These are phyloP conservation scores for Xylaria nigripes DNA, from an alignment of 495 filamentous ascomycete genomes.

Conservation along the genomic window DNA sequence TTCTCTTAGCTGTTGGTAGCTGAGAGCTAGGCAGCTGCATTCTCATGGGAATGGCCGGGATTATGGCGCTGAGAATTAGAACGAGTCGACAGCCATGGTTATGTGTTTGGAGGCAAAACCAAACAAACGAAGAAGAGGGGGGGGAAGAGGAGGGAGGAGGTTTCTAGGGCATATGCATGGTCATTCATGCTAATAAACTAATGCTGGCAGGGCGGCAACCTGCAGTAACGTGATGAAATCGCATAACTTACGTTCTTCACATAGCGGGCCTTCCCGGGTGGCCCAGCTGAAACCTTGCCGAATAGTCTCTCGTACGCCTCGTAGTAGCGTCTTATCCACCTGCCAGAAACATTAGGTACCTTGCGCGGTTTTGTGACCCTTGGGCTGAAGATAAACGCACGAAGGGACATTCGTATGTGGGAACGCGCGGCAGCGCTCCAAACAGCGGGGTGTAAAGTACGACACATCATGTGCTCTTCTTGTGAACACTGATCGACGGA, in stretches of 20 bases:
- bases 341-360: conserved; percentile 36
- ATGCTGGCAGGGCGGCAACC: not conserved
- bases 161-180: not conserved
- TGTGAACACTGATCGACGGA: conserved; percentile 15
- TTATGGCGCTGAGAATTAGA: not conserved
- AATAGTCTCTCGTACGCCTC: conserved; percentile 80
- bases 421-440: conserved; percentile 19
- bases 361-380: conserved; percentile 17
- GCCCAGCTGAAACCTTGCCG: conserved; percentile 95
- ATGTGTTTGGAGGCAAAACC: not conserved
- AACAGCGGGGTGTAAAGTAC: conserved; percentile 17
- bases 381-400: conserved; percentile 20
- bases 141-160: not conserved
- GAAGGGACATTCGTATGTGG: conserved; percentile 19
- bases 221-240: not conserved
- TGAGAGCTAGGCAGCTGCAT: conserved; percentile 1
- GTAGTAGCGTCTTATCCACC: conserved; percentile 85
- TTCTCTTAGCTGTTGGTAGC: not conserved
- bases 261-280: conserved; percentile 86
- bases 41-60: conserved; percentile 1
- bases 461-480: conserved; percentile 13
- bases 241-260: conserved; percentile 83
- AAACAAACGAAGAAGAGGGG: not conserved
- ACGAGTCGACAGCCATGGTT: not conserved
- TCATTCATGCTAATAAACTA: conserved; percentile 2